These are phyloP conservation scores for Scytalidium sp. DNA, from an alignment of 2,329 filamentous ascomycete species.

Conservation along the genomic window DNA sequence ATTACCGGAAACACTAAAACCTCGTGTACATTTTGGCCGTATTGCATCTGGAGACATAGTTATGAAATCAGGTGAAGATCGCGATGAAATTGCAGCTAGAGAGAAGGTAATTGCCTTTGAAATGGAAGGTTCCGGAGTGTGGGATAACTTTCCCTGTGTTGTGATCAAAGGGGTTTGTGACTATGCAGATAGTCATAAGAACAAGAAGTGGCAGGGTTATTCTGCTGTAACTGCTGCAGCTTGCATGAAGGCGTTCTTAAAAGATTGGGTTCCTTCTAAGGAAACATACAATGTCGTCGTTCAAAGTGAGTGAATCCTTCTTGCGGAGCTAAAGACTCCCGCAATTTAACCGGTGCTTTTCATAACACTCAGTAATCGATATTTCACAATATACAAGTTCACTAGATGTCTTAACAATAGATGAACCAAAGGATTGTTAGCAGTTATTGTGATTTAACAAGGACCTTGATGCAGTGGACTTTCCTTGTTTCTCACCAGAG, in stretches of 20 bases:
- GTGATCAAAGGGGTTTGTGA: slow-evolving; percentile 11
- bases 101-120: slow-evolving; percentile 14
- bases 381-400: too few species aligned
- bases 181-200: slow-evolving; percentile 11
- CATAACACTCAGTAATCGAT: too few species aligned
- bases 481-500: too few species aligned
- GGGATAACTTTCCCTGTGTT: slow-evolving; percentile 9
- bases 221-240: slow-evolving; percentile 8
- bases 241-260: slow-evolving; percentile 7
- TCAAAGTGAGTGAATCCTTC: too few species aligned
- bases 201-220: slow-evolving; percentile 9
- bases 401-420: too few species aligned
- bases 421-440: too few species aligned
- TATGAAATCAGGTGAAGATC: slow-evolving; percentile 27
- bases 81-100: slow-evolving; percentile 18
- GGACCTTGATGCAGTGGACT: too few species aligned
- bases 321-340: too few species aligned
- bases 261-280: slow-evolving; percentile 3
- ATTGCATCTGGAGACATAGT: slow-evolving; percentile 32
- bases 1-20: neutral
- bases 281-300: too few species aligned
- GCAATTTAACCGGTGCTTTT: too few species aligned
- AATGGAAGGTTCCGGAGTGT: slow-evolving; percentile 11
- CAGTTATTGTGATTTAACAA: too few species aligned
- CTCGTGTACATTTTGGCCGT: slow-evolving; percentile 27